Evolutionary conservation across 495 filamentous ascomycete genomes (phyloP), one percentile per base, ranked within the genome.

Genomic region (Darksidea phi): DNA sequence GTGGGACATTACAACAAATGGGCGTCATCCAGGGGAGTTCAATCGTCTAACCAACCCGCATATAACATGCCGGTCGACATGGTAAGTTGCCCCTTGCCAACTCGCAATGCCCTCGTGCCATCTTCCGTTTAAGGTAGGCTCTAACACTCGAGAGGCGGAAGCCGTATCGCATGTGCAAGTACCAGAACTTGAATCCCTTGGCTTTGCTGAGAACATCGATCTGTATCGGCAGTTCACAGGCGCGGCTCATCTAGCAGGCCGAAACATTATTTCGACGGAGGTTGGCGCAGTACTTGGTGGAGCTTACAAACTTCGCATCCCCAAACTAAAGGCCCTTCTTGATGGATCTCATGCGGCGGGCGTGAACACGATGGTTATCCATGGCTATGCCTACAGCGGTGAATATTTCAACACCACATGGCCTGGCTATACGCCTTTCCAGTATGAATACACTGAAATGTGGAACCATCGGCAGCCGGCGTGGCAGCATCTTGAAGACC

Each of bases 61-160:
- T 82, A 82, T 63, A 80, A 80, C 38, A 53, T 79, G 37, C 76
- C 76, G 0, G 67, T 82, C 36, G 75, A 81, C 55, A 76, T 79
- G 75, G 64, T 74, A 66, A 60, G 69, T 20, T n/a, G n/a, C n/a
- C n/a, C n/a, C n/a, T n/a, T n/a, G n/a, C n/a, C n/a, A n/a, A n/a
- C n/a, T n/a, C n/a, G n/a, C n/a, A n/a, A n/a, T n/a, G n/a, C n/a
- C n/a, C n/a, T n/a, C n/a, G n/a, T n/a, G n/a, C n/a, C n/a, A n/a
- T n/a, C n/a, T n/a, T n/a, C n/a, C n/a, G n/a, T n/a, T n/a, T n/a
- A n/a, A n/a, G n/a, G n/a, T n/a, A n/a, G n/a, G n/a, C n/a, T n/a
- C n/a, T n/a, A n/a, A n/a, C n/a, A 18, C 37, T n/a, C n/a, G 37
- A 8, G 23, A 64, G 61, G 59, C 54, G 2, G 26, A 51, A 12